phyloP scores from a whole-genome alignment of 2,329 filamentous ascomycete species.

The Myriosclerotinia curreyana region DNA sequence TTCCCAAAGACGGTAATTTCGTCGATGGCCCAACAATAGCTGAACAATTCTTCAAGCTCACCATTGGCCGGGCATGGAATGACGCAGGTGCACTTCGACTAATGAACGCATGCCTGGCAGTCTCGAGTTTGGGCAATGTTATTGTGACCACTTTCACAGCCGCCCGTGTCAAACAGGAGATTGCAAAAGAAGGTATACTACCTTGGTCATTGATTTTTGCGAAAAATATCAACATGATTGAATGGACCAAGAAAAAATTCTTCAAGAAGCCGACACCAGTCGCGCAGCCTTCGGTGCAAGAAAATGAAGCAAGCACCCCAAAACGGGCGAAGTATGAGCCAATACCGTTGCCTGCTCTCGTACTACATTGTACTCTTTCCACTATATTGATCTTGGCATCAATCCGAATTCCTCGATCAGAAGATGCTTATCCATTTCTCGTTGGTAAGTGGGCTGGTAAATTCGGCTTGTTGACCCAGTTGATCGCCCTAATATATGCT shows the following conservation, averaged over 20 bases:
- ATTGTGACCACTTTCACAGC: conserved; percentile 56
- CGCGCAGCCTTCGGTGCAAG: conserved; percentile 25
- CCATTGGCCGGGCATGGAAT: conserved; percentile 37
- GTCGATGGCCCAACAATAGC: conserved; percentile 31
- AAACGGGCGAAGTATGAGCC: not conserved
- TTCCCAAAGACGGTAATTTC: conserved; percentile 8
- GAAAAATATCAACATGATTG: conserved; percentile 44
- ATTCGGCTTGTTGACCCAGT: not conserved
- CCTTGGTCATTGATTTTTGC: conserved; percentile 42
- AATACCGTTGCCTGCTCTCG: conserved; percentile 29
- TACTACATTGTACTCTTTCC: conserved; percentile 25
- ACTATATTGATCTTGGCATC: conserved; percentile 25
- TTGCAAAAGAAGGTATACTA: conserved; percentile 56
- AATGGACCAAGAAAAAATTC: conserved; percentile 32
- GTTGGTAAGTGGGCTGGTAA: conserved; percentile 1
- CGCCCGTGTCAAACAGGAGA: conserved; percentile 57
- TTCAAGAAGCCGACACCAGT: conserved; percentile 12
- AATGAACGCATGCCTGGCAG: conserved; percentile 49
- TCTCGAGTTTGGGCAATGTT: conserved; percentile 49
- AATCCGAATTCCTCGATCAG: conserved; percentile 5
- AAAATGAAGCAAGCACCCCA: conserved; percentile 35
- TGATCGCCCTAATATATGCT: conserved; percentile 31
- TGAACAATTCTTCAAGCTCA: conserved; percentile 40
- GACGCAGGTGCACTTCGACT: conserved; percentile 32
- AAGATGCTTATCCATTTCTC: conserved; percentile 21